These are phyloP conservation scores for Eimeria brunetti DNA, from an alignment of 169 alveolate genomes.

Conservation along the genomic window DNA sequence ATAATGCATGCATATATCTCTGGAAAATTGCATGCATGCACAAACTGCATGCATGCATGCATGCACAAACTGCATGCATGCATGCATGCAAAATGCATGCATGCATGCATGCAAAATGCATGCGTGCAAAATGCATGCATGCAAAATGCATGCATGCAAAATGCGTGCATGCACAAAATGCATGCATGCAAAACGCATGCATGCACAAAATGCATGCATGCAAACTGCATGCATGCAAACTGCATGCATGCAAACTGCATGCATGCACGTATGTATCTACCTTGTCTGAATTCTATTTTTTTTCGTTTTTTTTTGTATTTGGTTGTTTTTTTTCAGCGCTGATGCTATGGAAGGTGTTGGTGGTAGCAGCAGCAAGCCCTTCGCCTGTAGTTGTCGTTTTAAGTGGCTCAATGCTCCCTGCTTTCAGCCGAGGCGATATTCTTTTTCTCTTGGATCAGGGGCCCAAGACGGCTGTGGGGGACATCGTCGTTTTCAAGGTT, in stretches of 20 bases:
- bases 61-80: no score
- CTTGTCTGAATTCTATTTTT: no score
- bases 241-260: neutral
- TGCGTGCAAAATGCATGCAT: no score
- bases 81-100: no score
- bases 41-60: no score
- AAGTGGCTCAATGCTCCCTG: constrained; percentile 97
- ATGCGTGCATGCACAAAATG: neutral
- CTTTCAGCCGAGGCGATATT: constrained; percentile 97
- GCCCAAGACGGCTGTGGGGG: constrained; percentile 73
- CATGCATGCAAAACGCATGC: neutral
- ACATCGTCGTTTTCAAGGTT: constrained; percentile 81
- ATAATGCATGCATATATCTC: no score
- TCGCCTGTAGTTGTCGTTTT: constrained; percentile 97
- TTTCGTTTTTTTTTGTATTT: neutral
- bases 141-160: no score
- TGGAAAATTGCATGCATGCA: no score
- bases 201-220: neutral
- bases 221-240: neutral
- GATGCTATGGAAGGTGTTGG: constrained; percentile 95
- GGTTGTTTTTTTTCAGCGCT: constrained; percentile 88
- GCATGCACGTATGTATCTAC: no score
- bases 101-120: no score
- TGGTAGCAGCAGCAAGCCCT: constrained; percentile 91
- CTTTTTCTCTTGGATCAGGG: constrained; percentile 86